Conservation (phyloP, 169 alveolate species). For the Plasmodium cynomolgi region DNA sequence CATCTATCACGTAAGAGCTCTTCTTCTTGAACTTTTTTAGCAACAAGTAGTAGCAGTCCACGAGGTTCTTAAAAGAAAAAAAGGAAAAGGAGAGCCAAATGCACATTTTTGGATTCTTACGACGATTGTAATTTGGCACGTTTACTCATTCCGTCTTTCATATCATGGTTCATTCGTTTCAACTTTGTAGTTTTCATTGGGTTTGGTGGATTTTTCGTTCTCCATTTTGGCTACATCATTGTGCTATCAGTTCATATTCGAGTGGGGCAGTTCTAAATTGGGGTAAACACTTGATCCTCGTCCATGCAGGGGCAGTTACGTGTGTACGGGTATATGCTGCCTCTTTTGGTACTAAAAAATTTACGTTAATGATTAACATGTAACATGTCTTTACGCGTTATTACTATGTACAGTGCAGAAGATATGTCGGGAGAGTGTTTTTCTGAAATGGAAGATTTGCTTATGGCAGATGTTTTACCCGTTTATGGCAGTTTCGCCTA, state of each 20-base stretch:
- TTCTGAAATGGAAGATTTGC: not conserved
- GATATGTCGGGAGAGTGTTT: not conserved
- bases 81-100: not conserved
- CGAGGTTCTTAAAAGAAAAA: slow-evolving; percentile 17
- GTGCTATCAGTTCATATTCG: not conserved
- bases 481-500: not conserved
- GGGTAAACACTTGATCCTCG: not conserved
- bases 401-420: not conserved
- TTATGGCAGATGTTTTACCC: not conserved
- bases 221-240: slow-evolving; percentile 2
- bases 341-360: not conserved
- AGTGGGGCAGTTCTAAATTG: not conserved
- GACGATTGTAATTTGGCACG: not conserved
- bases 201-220: not conserved
- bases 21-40: slow-evolving; percentile 56
- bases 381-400: not conserved
- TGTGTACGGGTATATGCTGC: not conserved
- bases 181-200: not conserved
- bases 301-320: not conserved
- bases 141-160: not conserved
- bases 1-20: slow-evolving; percentile 65
- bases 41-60: slow-evolving; percentile 59
- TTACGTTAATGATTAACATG: not conserved
- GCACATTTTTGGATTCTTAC: not conserved
- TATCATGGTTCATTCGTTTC: not conserved